A percentile compares a stretch with the other conserved stretches of the same genome.
These are phyloP conservation scores for Aechmea fasciata DNA, from an alignment of 176 grass and related monocot species.

Conservation along the genomic window DNA sequence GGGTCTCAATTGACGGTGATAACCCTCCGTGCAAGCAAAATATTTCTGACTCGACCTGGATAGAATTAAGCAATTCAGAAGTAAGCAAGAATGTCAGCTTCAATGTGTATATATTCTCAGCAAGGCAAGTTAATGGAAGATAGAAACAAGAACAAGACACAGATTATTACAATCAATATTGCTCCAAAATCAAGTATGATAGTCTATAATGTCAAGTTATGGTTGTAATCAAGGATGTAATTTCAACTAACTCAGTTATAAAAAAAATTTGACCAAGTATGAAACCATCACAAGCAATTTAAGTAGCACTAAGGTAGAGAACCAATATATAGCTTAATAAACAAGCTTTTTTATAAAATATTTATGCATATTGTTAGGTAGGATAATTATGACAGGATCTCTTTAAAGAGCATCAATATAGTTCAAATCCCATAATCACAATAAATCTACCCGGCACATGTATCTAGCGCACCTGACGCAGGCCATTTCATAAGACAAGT, in stretches of 20 bases:
- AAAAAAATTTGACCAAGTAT: background rate
- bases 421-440: background rate
- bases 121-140: too few relatives aligned
- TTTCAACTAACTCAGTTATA: background rate
- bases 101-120: too few relatives aligned
- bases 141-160: background rate
- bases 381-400: background rate
- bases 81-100: background rate
- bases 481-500: background rate
- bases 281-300: background rate
- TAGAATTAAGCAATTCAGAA: background rate
- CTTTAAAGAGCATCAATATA: background rate
- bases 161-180: background rate
- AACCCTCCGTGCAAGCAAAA: conserved; percentile 93
- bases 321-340: background rate
- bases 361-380: too few relatives aligned
- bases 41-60: conserved; percentile 94
- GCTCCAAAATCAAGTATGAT: background rate
- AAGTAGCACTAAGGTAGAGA: background rate
- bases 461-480: background rate
- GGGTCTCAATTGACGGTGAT: conserved; percentile 89
- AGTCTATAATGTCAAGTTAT: background rate
- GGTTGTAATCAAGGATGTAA: too few relatives aligned
- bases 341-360: background rate
- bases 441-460: background rate